Base-by-base conservation (phyloP, 352 stramenopile species). In the Peronospora tabacina region DNA sequence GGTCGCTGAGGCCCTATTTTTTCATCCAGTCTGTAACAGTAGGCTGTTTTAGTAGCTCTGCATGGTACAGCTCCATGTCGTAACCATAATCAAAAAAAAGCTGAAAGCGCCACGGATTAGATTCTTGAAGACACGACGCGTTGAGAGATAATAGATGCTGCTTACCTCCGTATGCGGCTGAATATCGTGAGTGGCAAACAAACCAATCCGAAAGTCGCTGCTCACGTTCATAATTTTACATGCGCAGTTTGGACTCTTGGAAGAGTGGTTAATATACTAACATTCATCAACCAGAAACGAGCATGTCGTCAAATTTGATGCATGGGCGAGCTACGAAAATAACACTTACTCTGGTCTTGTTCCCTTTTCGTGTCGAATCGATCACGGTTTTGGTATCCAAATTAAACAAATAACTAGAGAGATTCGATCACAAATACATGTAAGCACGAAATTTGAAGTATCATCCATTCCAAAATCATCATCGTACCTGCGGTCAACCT, bases 361-460 rank as follows among this genome's bases (percentile, higher is more conserved):
- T 98, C 12, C 95, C 94, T 51, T 97, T 96, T 16, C 84, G 74
- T 10, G 87, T 95, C 20, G 92, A 92, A 66, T 98, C 95, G 11
- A 98, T 73, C 33, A 94, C 82, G 37, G 74, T 87, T 32, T 97
- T 94, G 5, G 75, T 85, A 60, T 93, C 90, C 47, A 97, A 49
- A 55, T 97, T 96, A 71, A 98, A 98, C 15, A 98, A 53, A 58
- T 97, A 98, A 48, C 80, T 86, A 26, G 12, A 52, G 36, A 26
- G 41, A n/a, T 44, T 37, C 29, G 22, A 37, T 12, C 37, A 45
- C n/a, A 40, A 12, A 17, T 19, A 36, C 4, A 10, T 12, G 24
- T 49, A n/a, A 64, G 20, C 32, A 52, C 12, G 42, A 11, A 37
- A 45, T 19, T 7, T 13, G 17, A 3, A 7, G 15, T 16, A 5